Conservation (phyloP, 2,329 filamentous ascomycete species). For the Alternaria panax region DNA sequence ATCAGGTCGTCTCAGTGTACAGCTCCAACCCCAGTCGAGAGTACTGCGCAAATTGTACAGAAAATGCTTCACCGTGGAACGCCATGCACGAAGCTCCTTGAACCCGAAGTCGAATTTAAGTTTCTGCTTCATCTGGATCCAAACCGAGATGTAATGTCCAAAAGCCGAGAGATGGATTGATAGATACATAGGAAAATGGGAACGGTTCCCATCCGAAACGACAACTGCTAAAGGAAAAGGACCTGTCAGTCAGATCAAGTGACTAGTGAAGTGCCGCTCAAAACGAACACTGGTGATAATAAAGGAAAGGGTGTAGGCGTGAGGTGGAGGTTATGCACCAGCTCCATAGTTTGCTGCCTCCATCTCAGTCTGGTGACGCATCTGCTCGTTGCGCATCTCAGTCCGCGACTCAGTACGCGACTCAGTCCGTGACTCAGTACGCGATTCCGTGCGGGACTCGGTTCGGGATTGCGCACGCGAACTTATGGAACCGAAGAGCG, state of each 20-base stretch:
- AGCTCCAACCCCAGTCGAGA: slow-evolving; percentile 42
- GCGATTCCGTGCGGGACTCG: slow-evolving; percentile 28
- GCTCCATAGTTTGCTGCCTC: slow-evolving; percentile 38
- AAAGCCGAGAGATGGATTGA: slow-evolving; percentile 36
- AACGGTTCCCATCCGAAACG: slow-evolving; percentile 20
- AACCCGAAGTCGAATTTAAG: slow-evolving; percentile 21
- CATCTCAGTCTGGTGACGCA: slow-evolving; percentile 34
- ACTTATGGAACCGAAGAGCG: slow-evolving; percentile 42
- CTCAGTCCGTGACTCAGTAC: slow-evolving; percentile 34
- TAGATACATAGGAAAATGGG: slow-evolving; percentile 45
- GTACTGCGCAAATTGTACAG: slow-evolving; percentile 25
- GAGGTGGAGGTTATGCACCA: slow-evolving; percentile 32
- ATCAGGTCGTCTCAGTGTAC: slow-evolving; percentile 36
- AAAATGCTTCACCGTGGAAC: slow-evolving; percentile 32
- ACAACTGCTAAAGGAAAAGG: slow-evolving; percentile 38
- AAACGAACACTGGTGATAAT: slow-evolving; percentile 7
- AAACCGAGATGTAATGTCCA: slow-evolving; percentile 36
- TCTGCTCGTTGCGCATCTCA: slow-evolving; percentile 36
- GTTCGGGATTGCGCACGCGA: slow-evolving; percentile 45
- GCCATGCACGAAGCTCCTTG: slow-evolving; percentile 30
- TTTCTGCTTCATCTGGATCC: slow-evolving; percentile 33
- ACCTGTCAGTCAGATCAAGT: slow-evolving; percentile 43
- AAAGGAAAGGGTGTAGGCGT: slow-evolving; percentile 19
- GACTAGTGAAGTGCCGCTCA: slow-evolving; percentile 24
- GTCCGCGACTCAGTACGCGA: slow-evolving; percentile 29